Evolutionary conservation across 2,329 filamentous ascomycete species (phyloP).

Genomic region (Fusarium praegraminearum): DNA sequence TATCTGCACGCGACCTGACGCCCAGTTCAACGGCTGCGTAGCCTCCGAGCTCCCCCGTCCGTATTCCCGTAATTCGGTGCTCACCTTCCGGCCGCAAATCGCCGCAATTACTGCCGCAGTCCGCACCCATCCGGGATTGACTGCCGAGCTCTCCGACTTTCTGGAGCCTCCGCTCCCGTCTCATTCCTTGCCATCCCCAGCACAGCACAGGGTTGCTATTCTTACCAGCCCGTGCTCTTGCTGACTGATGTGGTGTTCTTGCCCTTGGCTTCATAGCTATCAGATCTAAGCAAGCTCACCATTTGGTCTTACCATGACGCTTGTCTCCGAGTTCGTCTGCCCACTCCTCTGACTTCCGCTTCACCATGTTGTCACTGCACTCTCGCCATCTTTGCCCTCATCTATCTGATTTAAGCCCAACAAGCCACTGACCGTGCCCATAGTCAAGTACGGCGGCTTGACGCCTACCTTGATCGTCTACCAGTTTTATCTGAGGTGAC

Average conservation of each 20-base stretch:
- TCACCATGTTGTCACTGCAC: neutral
- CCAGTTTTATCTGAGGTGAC: constrained; percentile 56
- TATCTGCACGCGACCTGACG: constrained; percentile 20
- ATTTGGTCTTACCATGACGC: constrained; percentile 43
- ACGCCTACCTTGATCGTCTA: constrained; percentile 74
- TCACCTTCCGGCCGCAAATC: constrained; percentile 16
- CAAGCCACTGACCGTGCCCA: constrained; percentile 36
- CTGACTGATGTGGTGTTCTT: constrained; percentile 34
- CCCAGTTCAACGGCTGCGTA: constrained; percentile 9
- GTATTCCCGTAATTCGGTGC: constrained; percentile 26
- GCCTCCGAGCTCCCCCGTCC: constrained; percentile 22
- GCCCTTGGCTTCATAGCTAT: constrained; percentile 19
- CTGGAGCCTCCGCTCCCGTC: constrained; percentile 12
- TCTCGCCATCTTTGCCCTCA: neutral
- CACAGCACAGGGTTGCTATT: constrained; percentile 15
- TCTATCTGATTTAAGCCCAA: constrained; percentile 8
- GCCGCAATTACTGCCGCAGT: constrained; percentile 4
- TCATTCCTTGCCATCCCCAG: constrained; percentile 16
- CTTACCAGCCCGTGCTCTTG: constrained; percentile 9
- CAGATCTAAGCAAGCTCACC: constrained; percentile 27
- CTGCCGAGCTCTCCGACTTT: constrained; percentile 31
- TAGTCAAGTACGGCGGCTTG: constrained; percentile 72
- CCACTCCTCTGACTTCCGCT: constrained; percentile 22
- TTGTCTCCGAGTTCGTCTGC: constrained; percentile 49
- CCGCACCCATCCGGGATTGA: constrained; percentile 9